These are phyloP conservation scores for Lycium ferocissimum DNA, from an alignment of 257 asterid genomes.

Conservation along the genomic window DNA sequence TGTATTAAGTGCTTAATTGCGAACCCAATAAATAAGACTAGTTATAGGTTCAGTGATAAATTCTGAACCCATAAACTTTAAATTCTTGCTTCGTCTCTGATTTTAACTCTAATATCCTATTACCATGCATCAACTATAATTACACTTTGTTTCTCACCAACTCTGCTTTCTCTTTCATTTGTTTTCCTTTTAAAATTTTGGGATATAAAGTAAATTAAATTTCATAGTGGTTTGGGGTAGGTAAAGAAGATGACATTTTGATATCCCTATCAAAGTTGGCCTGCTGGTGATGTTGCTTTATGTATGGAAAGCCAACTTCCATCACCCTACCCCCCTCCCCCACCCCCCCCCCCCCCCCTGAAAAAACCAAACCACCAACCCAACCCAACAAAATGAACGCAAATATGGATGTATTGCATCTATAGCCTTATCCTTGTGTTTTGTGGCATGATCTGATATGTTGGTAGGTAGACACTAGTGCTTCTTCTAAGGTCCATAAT, in stretches of 20 bases:
- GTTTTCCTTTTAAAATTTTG: not conserved
- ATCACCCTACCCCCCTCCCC: too few relatives aligned
- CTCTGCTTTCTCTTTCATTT: not conserved
- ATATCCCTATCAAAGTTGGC: constrained; percentile 61
- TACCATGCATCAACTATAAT: not conserved
- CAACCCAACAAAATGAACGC: not conserved
- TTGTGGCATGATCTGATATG: constrained; percentile 8
- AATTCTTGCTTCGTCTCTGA: too few relatives aligned
- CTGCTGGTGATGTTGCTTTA: constrained; percentile 53
- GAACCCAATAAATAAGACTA: too few relatives aligned
- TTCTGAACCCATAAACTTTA: too few relatives aligned
- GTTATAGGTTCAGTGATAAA: too few relatives aligned
- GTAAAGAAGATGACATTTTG: constrained; percentile 68
- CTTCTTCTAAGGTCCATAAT: not conserved
- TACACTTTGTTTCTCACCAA: constrained; percentile 14
- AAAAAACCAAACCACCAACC: too few relatives aligned
- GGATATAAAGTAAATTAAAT: not conserved
- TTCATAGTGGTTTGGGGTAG: constrained; percentile 70
- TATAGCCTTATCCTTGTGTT: constrained; percentile 36
- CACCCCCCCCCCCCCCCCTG: too few relatives aligned
- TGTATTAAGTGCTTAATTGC: too few relatives aligned
- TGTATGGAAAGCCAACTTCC: constrained; percentile 41
- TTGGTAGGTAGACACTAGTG: constrained; percentile 20
- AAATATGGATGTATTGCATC: constrained; percentile 18
- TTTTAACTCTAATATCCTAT: not conserved